Conservation (phyloP, 2,329 filamentous ascomycete genomes). For the Hypomyces perniciosus region DNA sequence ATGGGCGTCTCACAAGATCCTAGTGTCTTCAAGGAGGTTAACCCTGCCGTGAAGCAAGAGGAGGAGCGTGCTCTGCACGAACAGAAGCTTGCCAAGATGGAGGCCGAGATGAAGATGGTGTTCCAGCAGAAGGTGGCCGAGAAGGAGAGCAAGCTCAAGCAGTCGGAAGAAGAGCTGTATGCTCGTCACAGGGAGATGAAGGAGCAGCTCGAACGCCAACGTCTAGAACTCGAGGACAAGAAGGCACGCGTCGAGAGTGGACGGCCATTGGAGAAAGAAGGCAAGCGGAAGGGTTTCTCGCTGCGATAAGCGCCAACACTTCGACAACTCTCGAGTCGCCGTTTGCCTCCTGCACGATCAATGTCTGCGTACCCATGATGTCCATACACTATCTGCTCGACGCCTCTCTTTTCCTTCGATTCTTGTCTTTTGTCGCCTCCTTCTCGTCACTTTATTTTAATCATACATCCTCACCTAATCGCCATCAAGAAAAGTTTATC, state of each 20-base stretch:
- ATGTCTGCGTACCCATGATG: conserved; percentile 54
- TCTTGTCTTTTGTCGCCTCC: conserved; percentile 32
- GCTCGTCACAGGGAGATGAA: conserved; percentile 99
- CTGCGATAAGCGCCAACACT: conserved; percentile 63
- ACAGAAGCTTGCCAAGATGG: conserved; percentile 99
- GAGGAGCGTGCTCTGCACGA: conserved; percentile 97
- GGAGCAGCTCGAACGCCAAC: conserved; percentile 94
- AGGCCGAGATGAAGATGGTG: conserved; percentile 99
- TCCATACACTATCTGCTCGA: conserved; percentile 53
- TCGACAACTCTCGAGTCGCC: conserved; percentile 14
- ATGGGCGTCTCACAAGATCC: conserved; percentile 99
- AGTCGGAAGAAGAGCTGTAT: conserved; percentile 98
- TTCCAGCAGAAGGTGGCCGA: conserved; percentile 99
- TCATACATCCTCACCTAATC: conserved; percentile 34
- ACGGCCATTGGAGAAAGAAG: conserved; percentile 92
- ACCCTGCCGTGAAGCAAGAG: conserved; percentile 99
- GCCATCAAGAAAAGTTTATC: conserved; percentile 29
- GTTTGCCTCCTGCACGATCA: conserved; percentile 39
- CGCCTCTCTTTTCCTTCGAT: conserved; percentile 46
- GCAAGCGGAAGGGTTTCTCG: conserved; percentile 99
- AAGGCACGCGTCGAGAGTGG: conserved; percentile 92
- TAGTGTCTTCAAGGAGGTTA: conserved; percentile 99
- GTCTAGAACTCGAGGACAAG: conserved; percentile 95
- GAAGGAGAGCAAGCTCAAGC: conserved; percentile 99
- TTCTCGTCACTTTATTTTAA: conserved; percentile 34